Conservation (phyloP, 768 basidiomycete species). For the Cystofilobasidium bisporidii region DNA sequence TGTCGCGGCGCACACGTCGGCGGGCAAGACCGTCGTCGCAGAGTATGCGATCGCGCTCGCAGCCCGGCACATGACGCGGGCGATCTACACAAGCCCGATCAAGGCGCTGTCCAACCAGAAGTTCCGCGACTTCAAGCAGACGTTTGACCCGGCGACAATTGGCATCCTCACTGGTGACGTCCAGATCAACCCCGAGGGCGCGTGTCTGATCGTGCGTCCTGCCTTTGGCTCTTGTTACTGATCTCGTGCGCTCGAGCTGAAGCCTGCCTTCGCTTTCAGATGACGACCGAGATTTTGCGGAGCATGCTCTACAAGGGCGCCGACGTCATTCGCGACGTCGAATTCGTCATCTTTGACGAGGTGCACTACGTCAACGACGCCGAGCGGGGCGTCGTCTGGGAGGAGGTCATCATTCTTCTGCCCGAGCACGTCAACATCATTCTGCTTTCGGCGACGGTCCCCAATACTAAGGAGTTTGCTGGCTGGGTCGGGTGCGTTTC, state of each 20-base stretch:
- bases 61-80: constrained; percentile 97
- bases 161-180: constrained; percentile 98
- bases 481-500: constrained; percentile 98
- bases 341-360: constrained; percentile 99
- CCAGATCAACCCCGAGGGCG: constrained; percentile 96
- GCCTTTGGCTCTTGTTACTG: too few species aligned
- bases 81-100: constrained; percentile 97
- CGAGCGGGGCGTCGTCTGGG: constrained; percentile 99
- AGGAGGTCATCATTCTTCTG: constrained; percentile 99
- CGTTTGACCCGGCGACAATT: constrained; percentile 79
- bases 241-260: background rate
- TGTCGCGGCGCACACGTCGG: constrained; percentile 99
- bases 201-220: constrained; percentile 78
- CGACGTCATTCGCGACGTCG: constrained; percentile 94
- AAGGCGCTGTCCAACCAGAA: constrained; percentile 98
- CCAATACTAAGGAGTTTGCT: constrained; percentile 95
- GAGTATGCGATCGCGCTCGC: constrained; percentile 97
- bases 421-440: constrained; percentile 99
- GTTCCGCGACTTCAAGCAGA: constrained; percentile 95
- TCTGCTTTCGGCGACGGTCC: constrained; percentile 89
- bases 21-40: constrained; percentile 97
- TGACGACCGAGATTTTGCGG: constrained; percentile 80
- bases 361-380: constrained; percentile 99
- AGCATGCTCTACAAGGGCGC: constrained; percentile 96
- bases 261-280: constrained; percentile 29